Evolutionary conservation across 192 early-diverging fungal species (phyloP), one percentile per base, ranked within the genome.

Genomic region (Gaertneriomyces sp.): DNA sequence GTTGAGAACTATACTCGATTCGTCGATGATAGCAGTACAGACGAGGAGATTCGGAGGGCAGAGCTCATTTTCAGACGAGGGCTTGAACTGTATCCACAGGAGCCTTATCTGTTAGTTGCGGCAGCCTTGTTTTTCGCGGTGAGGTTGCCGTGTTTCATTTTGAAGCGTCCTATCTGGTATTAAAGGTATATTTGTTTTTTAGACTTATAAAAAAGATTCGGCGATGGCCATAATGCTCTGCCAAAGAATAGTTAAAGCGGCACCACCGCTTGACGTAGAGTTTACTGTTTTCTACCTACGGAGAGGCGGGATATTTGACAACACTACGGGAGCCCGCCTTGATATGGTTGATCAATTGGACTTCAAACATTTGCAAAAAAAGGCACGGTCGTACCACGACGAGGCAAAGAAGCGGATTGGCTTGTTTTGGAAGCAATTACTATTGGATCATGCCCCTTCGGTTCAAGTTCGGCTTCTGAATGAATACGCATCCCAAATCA

Each of bases 181-280:
- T 17, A n/a, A n/a, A 3, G 0, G 1, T 46, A n/a, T 3, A 10
- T 61, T 10, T 14, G 43, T 46, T 8, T 14, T n/a, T 39, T 64
- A 65, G 63, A 50, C 53, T 7, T 65, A 65, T 41, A 14, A 40
- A 55, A 50, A 45, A n/a, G 63, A 65, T 45, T 44, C 12, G 2
- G 63, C 63, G 12, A 65, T 65, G 63, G 63, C 63, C n/a, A 43
- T 65, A 42, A 65, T 65, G 63, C 63, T 65, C 20, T 65, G 63
- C 53, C 63, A 65, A 9, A 65, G 56, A 20, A 53, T 56, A n/a
- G 16, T 65, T 1, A 65, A 65, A 20, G 8, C 20, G 14, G 56
- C 42, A 9, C 53, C 63, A 25, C 40, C 53, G 8, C 11, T 65
- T 11, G 63, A 65, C 42, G 42, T 55, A 0, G 63, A 65, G 53